Conservation (phyloP, 129 eudicot species). For the Lactuca sativa region DNA sequence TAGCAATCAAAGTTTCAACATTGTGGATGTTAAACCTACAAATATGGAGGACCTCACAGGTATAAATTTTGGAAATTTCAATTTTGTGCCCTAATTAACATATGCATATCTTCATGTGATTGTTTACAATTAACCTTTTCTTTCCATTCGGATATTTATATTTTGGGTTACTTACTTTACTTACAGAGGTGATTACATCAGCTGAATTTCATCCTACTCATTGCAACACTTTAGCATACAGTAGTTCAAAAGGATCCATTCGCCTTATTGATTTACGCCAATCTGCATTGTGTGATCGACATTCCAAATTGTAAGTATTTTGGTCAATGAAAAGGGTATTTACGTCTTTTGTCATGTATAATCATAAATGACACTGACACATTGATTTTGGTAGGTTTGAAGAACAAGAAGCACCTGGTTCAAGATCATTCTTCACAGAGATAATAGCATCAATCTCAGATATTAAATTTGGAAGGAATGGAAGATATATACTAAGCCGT, state of each 20-base stretch:
- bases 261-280: constrained; percentile 98
- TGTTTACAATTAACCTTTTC: too few species aligned
- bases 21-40: constrained; percentile 93
- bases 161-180: constrained; percentile 9
- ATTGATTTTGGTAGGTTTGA: constrained; percentile 61
- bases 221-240: constrained; percentile 88
- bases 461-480: constrained; percentile 85
- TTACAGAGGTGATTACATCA: constrained; percentile 96
- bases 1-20: constrained; percentile 92
- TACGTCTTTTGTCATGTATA: not conserved
- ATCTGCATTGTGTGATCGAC: constrained; percentile 92
- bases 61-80: constrained; percentile 20
- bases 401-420: constrained; percentile 97
- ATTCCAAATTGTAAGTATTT: constrained; percentile 84
- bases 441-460: constrained; percentile 97
- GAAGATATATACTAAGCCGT: constrained; percentile 90
- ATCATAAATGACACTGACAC: not conserved
- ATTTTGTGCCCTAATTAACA: not conserved
- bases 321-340: not conserved
- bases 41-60: constrained; percentile 97
- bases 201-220: constrained; percentile 98
- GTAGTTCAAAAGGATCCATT: constrained; percentile 98
- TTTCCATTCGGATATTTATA: not conserved
- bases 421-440: constrained; percentile 97
- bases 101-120: not conserved